Evolutionary conservation across 2,329 filamentous ascomycete species (phyloP).

Genomic region (Fusarium piperis): DNA sequence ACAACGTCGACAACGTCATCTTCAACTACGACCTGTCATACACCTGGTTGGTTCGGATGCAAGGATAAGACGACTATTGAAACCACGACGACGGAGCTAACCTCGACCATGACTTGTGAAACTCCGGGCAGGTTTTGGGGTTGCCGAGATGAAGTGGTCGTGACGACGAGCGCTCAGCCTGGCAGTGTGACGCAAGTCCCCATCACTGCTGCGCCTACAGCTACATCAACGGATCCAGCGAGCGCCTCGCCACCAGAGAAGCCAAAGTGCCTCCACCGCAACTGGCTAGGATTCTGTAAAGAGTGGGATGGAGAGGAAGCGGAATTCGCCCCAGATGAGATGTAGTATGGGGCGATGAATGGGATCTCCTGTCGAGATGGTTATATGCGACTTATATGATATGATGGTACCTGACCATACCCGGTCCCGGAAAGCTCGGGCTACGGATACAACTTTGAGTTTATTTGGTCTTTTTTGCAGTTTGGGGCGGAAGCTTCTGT

Average conservation of each 20-base stretch:
- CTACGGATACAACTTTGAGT: background rate
- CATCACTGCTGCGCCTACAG: slow-evolving; percentile 46
- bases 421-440: background rate
- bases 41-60: slow-evolving; percentile 74
- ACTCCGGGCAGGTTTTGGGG: slow-evolving; percentile 68
- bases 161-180: slow-evolving; percentile 47
- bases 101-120: slow-evolving; percentile 52
- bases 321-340: slow-evolving; percentile 45
- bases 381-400: background rate
- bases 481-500: background rate
- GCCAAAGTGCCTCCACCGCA: slow-evolving; percentile 49
- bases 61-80: slow-evolving; percentile 57
- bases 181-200: slow-evolving; percentile 41
- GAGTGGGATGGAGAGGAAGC: slow-evolving; percentile 46
- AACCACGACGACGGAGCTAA: slow-evolving; percentile 45
- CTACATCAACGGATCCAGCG: slow-evolving; percentile 40
- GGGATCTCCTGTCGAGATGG: background rate
- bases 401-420: background rate
- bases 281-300: slow-evolving; percentile 56
- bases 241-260: slow-evolving; percentile 39
- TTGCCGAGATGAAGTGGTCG: slow-evolving; percentile 57
- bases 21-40: slow-evolving; percentile 66
- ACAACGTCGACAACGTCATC: slow-evolving; percentile 57
- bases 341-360: slow-evolving; percentile 30
- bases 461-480: background rate